phyloP scores from a whole-genome alignment of 495 filamentous ascomycete genomes.

The Talaromyces thailandensis region DNA sequence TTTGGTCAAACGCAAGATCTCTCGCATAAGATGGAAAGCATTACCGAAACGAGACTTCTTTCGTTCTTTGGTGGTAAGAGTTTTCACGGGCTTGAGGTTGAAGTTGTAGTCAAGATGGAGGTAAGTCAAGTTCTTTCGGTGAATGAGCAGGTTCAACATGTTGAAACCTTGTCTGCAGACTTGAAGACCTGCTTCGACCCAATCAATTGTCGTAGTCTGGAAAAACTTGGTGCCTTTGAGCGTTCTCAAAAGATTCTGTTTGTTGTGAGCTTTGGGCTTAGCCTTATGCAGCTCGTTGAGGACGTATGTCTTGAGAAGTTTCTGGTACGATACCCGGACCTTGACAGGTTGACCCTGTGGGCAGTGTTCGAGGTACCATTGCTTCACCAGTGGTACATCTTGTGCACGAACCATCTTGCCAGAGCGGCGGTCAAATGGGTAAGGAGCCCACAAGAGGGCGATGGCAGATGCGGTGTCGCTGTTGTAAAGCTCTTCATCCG shows the following conservation, averaged over 20 bases:
- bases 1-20: conserved; percentile 96
- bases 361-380: conserved; percentile 96
- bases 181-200: conserved; percentile 98
- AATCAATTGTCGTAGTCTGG: conserved; percentile 98
- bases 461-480: conserved; percentile 89
- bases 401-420: conserved; percentile 96
- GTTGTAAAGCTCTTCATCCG: conserved; percentile 82
- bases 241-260: conserved; percentile 82
- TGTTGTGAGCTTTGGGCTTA: conserved; percentile 87
- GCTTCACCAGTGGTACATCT: conserved; percentile 95
- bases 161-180: conserved; percentile 98
- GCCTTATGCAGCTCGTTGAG: conserved; percentile 95
- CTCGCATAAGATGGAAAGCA: conserved; percentile 98
- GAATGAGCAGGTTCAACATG: conserved; percentile 97
- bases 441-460: conserved; percentile 96
- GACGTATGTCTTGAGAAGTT: conserved; percentile 92
- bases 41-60: conserved; percentile 99
- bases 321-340: conserved; percentile 98
- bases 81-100: conserved; percentile 98
- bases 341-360: conserved; percentile 92
- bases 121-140: conserved; percentile 97
- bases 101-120: conserved; percentile 99
- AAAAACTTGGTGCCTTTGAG: conserved; percentile 98
- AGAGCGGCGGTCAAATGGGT: conserved; percentile 91
- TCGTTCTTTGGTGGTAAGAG: conserved; percentile 95